These are phyloP conservation scores for Lactifluus hygrophoroides DNA, from an alignment of 768 basidiomycete species.

Conservation along the genomic window DNA sequence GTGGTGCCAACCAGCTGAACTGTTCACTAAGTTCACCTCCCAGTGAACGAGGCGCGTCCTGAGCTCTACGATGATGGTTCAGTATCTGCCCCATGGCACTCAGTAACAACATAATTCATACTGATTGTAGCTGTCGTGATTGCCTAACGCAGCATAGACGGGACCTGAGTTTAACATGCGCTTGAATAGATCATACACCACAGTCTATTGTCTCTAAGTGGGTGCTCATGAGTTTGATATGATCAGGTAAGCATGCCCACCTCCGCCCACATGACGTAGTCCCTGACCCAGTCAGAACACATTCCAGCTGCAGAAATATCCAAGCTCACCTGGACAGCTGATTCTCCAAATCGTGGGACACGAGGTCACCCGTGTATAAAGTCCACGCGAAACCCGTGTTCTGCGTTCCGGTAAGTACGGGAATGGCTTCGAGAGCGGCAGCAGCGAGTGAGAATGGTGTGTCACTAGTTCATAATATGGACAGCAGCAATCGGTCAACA, in stretches of 20 bases:
- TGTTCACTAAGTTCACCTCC: conserved; percentile 47
- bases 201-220: conserved; percentile 35
- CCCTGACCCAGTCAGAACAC: conserved; percentile 30
- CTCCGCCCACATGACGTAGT: conserved; percentile 54
- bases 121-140: conserved; percentile 70
- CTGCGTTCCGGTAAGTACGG: conserved; percentile 52
- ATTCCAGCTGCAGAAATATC: not conserved
- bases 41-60: conserved; percentile 53
- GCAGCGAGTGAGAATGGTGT: conserved; percentile 52
- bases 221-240: not conserved
- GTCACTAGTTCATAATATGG: conserved; percentile 33
- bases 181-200: conserved; percentile 61
- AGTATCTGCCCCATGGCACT: not conserved
- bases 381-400: conserved; percentile 55
- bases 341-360: conserved; percentile 61
- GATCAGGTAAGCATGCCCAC: conserved; percentile 27
- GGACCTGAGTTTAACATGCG: conserved; percentile 53
- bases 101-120: conserved; percentile 24
- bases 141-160: conserved; percentile 69
- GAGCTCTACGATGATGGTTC: conserved; percentile 33
- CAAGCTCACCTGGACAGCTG: conserved; percentile 49
- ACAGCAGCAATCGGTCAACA: not conserved
- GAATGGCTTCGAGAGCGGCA: conserved; percentile 59
- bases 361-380: conserved; percentile 65
- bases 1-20: conserved; percentile 48